phyloP scores from a whole-genome alignment of 2,329 filamentous ascomycete species.

The Apiospora phragmitis region DNA sequence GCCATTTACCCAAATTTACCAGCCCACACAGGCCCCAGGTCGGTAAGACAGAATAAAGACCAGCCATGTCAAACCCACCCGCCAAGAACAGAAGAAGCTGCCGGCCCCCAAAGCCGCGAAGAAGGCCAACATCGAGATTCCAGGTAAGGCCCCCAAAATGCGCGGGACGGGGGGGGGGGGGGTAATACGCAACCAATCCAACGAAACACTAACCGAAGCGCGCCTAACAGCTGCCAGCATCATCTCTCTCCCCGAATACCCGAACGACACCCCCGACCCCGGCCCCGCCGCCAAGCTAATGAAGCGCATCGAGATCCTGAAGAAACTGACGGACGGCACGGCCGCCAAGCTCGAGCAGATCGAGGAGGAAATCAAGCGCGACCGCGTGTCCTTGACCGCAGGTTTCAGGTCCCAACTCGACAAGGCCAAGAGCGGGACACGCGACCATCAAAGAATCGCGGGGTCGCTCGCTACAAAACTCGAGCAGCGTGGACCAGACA shows the following conservation, averaged over 20 bases:
- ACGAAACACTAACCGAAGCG: no score
- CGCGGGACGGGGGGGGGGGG: no score
- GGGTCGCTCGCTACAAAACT: neutral
- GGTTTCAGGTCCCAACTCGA: neutral
- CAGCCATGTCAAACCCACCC: no score
- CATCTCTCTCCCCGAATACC: no score
- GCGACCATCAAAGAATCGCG: neutral
- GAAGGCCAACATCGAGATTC: neutral
- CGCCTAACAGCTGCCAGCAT: no score
- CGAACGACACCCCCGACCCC: no score
- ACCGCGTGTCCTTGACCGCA: neutral
- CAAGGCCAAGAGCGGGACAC: neutral
- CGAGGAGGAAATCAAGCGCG: neutral
- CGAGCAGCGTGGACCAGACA: neutral
- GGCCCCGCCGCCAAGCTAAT: no score
- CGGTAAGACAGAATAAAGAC: no score
- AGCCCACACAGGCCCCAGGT: no score
- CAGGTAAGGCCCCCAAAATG: neutral
- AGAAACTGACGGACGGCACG: neutral
- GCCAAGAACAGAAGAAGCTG: neutral
- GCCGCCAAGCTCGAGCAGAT: neutral
- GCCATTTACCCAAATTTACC: neutral
- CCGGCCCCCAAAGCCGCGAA: neutral
- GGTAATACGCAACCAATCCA: no score
- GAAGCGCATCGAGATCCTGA: neutral